These are phyloP conservation scores for Diaporthe nobilis DNA, from an alignment of 2,329 filamentous ascomycete genomes.

Conservation along the genomic window DNA sequence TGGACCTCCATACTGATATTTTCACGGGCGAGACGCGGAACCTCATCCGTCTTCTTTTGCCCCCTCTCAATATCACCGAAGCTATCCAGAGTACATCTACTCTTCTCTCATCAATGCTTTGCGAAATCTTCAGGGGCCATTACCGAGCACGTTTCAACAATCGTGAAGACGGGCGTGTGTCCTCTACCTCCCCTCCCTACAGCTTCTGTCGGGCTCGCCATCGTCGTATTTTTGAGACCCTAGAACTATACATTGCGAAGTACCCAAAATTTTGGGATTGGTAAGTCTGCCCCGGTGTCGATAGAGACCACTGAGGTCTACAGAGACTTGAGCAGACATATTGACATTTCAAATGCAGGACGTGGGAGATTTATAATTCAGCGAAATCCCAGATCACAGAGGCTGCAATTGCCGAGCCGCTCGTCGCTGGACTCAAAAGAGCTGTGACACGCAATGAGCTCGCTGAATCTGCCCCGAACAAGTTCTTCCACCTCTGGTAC, in stretches of 20 bases:
- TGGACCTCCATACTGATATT: constrained; percentile 32
- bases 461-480: neutral
- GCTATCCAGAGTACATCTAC: constrained; percentile 10
- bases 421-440: constrained; percentile 11
- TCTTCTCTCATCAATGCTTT: constrained; percentile 19
- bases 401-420: constrained; percentile 14
- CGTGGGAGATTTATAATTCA: constrained; percentile 13
- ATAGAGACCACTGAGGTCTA: neutral
- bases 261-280: constrained; percentile 27
- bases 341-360: neutral
- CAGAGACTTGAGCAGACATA: neutral
- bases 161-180: neutral
- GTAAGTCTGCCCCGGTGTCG: neutral
- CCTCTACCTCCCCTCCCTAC: constrained; percentile 18
- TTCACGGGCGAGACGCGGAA: constrained; percentile 17
- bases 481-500: constrained; percentile 30
- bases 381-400: constrained; percentile 19
- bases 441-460: neutral
- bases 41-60: constrained; percentile 21
- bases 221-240: constrained; percentile 18
- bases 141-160: constrained; percentile 14
- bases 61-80: neutral
- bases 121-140: constrained; percentile 31
- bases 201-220: constrained; percentile 35
- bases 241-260: constrained; percentile 11